Evolutionary conservation across 2,329 filamentous ascomycete genomes (phyloP), one percentile per base, ranked within the genome.

Genomic region (Didymella arachidicola): DNA sequence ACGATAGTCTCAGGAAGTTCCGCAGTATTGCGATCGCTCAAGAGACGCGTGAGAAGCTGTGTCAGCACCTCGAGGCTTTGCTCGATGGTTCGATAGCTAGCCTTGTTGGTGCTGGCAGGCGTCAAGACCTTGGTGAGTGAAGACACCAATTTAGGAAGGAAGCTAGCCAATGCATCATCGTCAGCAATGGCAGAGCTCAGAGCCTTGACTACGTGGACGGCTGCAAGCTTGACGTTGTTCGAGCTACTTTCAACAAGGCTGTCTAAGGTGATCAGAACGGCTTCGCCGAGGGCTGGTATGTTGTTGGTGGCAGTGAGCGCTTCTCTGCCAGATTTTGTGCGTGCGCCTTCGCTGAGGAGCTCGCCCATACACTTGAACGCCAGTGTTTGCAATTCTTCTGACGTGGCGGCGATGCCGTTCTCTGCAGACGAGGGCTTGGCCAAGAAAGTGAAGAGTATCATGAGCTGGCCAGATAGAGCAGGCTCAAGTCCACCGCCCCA

Each of bases 111-210:
- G n/a, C 83, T 86, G 0, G 88, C 90, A 0, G 87, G 87, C 4
- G 90, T 89, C 49, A 96, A 79, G 0, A 92, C 80, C 69, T 89
- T 93, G 2, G 90, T 88, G 25, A 99, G 79, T 1, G 88, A 87
- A 3, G 95, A 98, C 0, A 97, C 86, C 0, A 92, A 92, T 10
- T 93, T 92, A 0, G 96, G 95, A 41, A 98, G 82, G 70, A 99
- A 95, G 61, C 86, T 93, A 10, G 92, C 91, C 55, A 96, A 80
- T 2, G 91, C 87, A n/a, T 90, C 84, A 45, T 84, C 85, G 68
- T 95, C 89, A 51, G 84, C 87, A 42, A 97, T 82, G 22, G 87
- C 85, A 7, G 75, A 70, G 63, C 87, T 86, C 7, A 95, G 79
- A 0, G 85, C 79, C 49, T 85, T 79, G 2, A 97, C 73, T 7